These are phyloP conservation scores for Colletotrichum lupini DNA, from an alignment of 2,329 filamentous ascomycete species.

Conservation along the genomic window DNA sequence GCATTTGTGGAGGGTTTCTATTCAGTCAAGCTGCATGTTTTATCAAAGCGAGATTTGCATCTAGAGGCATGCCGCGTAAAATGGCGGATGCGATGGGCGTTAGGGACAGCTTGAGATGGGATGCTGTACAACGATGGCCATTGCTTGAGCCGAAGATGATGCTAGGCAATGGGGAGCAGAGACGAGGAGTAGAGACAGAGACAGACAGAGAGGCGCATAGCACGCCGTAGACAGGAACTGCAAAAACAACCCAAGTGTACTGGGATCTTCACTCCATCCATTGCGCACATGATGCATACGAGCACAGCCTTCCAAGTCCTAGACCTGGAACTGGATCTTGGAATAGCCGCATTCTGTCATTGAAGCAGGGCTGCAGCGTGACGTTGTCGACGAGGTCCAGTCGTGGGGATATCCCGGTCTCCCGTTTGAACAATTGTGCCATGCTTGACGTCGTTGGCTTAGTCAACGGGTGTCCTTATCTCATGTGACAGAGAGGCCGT, in stretches of 20 bases:
- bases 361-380: constrained; percentile 31
- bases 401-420: constrained; percentile 14
- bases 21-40: constrained; percentile 21
- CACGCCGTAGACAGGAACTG: constrained; percentile 19
- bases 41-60: constrained; percentile 35
- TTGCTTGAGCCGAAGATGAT: not conserved
- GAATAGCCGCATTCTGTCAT: not conserved
- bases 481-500: not conserved
- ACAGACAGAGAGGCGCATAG: not conserved
- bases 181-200: not conserved
- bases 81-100: not conserved
- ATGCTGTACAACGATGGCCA: constrained; percentile 13
- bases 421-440: not conserved
- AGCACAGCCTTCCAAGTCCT: not conserved
- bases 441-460: constrained; percentile 17
- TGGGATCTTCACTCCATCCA: constrained; percentile 22
- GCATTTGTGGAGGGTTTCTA: constrained; percentile 6
- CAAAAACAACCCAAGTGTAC: constrained; percentile 12
- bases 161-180: not conserved
- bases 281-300: constrained; percentile 22
- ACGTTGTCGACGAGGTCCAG: constrained; percentile 15
- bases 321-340: not conserved
- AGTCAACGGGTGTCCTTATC: not conserved
- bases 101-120: not conserved
- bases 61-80: constrained; percentile 26